Conservation (phyloP, 2,329 filamentous ascomycete species). For the Teratosphaeria pseudoeucalypti region DNA sequence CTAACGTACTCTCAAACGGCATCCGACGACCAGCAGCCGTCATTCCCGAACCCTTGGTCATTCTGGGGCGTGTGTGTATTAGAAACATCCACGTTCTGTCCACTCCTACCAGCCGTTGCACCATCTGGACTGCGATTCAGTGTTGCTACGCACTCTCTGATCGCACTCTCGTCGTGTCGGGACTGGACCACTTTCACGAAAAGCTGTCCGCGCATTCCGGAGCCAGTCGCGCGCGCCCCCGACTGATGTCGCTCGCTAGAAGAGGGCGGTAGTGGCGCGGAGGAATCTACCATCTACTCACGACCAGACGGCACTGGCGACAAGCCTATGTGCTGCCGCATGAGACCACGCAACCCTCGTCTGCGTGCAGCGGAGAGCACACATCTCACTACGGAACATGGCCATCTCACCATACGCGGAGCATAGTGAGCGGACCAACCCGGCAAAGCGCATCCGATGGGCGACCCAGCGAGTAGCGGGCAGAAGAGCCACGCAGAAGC, state of each 20-base stretch:
- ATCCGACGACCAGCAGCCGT: background rate
- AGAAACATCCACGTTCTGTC: background rate
- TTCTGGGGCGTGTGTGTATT: background rate
- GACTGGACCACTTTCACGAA: background rate
- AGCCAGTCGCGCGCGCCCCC: background rate
- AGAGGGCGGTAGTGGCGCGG: background rate
- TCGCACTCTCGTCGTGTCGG: background rate
- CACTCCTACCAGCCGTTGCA: background rate
- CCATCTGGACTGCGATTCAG: background rate
- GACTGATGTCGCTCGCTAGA: background rate
- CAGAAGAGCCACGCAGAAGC: constrained; percentile 66
- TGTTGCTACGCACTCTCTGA: background rate
- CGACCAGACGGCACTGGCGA: background rate
- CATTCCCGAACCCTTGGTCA: background rate
- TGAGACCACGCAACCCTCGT: background rate
- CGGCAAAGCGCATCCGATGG: constrained; percentile 73
- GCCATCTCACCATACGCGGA: constrained; percentile 13
- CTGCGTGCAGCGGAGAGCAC: background rate
- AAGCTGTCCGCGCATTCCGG: background rate
- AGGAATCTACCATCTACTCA: background rate
- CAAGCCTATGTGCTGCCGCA: background rate
- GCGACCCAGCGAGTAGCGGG: constrained; percentile 81
- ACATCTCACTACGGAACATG: background rate
- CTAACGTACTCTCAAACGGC: background rate
- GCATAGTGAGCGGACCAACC: constrained; percentile 44